Percentiles rank a stretch among this genome's conserved stretches.
Conservation (phyloP, 352 stramenopile genomes). For the Pythium pectinolyticum region DNA sequence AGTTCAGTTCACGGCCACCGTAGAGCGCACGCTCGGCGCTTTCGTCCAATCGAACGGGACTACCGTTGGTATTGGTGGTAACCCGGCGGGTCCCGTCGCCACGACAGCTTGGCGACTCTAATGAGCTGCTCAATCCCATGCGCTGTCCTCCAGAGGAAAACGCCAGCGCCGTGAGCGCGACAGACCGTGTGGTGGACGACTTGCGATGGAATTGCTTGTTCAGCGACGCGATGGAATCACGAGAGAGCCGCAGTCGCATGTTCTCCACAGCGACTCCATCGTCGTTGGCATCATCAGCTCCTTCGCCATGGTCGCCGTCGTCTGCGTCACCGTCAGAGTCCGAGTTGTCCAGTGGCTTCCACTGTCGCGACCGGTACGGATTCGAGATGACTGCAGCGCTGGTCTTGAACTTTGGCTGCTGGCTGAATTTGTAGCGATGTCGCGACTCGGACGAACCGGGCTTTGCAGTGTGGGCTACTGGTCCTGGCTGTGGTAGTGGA, state of each 20-base stretch:
- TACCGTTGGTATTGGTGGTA: too few relatives aligned
- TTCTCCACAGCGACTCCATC: slow-evolving; percentile 21
- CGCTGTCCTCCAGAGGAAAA: neutral
- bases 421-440: slow-evolving; percentile 26
- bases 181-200: neutral
- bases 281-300: slow-evolving; percentile 23
- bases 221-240: slow-evolving; percentile 1
- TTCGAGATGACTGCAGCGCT: slow-evolving; percentile 18
- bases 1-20: slow-evolving; percentile 30
- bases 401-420: slow-evolving; percentile 26
- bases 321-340: slow-evolving; percentile 53
- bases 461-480: slow-evolving; percentile 3
- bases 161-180: slow-evolving; percentile 6
- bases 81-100: neutral
- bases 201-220: slow-evolving; percentile 15
- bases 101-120: neutral
- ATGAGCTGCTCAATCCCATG: neutral
- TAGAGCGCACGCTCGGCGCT: slow-evolving; percentile 46
- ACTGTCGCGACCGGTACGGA: slow-evolving; percentile 18
- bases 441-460: slow-evolving; percentile 5
- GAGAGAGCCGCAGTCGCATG: slow-evolving; percentile 20
- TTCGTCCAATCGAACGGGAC: slow-evolving; percentile 31
- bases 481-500: neutral
- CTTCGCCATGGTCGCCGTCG: slow-evolving; percentile 17
- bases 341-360: slow-evolving; percentile 36